Conservation (phyloP, 352 stramenopile genomes). For the Globisporangium recalcitrans region DNA sequence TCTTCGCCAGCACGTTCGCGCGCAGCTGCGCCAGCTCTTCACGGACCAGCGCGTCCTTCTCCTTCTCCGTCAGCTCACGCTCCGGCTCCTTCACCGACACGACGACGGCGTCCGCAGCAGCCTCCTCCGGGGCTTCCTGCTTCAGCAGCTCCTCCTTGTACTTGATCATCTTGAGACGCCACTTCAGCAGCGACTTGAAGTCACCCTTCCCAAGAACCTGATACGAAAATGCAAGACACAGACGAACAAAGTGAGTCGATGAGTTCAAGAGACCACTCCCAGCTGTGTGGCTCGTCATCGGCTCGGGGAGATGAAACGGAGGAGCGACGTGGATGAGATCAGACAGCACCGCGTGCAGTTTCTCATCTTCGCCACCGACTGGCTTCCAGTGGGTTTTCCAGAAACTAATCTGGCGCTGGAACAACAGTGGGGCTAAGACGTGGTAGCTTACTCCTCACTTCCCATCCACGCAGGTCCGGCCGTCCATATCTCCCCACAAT, state of each 20-base stretch:
- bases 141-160: conserved; percentile 84
- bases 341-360: conserved; percentile 65
- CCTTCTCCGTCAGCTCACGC: conserved; percentile 65
- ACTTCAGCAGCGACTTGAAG: conserved; percentile 97
- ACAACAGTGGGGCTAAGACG: conserved; percentile 86
- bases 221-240: neutral
- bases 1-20: conserved; percentile 72
- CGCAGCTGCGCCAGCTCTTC: conserved; percentile 79
- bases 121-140: conserved; percentile 33
- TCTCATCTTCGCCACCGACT: conserved; percentile 63
- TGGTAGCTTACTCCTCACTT: conserved; percentile 79
- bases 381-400: conserved; percentile 89
- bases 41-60: conserved; percentile 79
- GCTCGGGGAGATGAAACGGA: neutral
- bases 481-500: neutral
- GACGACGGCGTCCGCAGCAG: conserved; percentile 16
- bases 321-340: conserved; percentile 32
- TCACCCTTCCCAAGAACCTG: conserved; percentile 96
- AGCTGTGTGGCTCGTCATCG: neutral
- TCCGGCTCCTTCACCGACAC: conserved; percentile 26
- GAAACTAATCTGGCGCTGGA: conserved; percentile 85
- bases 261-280: neutral
- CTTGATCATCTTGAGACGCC: conserved; percentile 92
- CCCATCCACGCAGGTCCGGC: conserved; percentile 13
- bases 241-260: neutral